Percentiles rank a stretch among this genome's conserved stretches.
phyloP scores from a whole-genome alignment of 495 filamentous ascomycete genomes.

The Durotheca rogersii region DNA sequence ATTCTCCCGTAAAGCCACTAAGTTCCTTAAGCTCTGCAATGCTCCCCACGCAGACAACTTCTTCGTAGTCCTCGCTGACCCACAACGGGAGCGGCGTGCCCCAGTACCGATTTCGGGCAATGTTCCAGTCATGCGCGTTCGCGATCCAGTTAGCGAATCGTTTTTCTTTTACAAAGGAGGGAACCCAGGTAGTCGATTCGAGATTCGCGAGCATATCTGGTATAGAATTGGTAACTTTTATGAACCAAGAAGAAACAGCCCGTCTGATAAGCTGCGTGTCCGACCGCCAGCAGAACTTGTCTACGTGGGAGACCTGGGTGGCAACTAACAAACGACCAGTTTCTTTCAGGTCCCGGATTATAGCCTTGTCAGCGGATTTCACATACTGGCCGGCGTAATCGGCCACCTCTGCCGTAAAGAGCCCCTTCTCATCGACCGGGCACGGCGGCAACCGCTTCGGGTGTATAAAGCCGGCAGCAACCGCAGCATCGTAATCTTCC shows the following conservation, averaged over 20 bases:
- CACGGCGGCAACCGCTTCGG: conserved; percentile 80
- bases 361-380: conserved; percentile 90
- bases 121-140: conserved; percentile 97
- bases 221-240: conserved; percentile 81
- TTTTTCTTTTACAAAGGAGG: conserved; percentile 86
- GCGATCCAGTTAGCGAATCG: conserved; percentile 81
- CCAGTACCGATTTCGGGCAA: conserved; percentile 95
- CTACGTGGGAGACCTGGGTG: conserved; percentile 88
- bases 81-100: conserved; percentile 93
- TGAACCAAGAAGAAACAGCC: conserved; percentile 94
- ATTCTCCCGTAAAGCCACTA: conserved; percentile 79
- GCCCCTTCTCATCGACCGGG: conserved; percentile 80
- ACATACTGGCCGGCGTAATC: conserved; percentile 91
- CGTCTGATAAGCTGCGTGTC: conserved; percentile 95
- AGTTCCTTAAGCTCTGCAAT: conserved; percentile 82
- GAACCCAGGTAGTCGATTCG: conserved; percentile 91
- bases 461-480: conserved; percentile 74
- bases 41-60: conserved; percentile 85
- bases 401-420: conserved; percentile 75
- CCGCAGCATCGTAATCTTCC: conserved; percentile 88
- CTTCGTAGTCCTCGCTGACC: conserved; percentile 84
- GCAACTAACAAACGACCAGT: conserved; percentile 82
- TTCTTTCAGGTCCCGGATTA: conserved; percentile 87
- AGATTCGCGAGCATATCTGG: conserved; percentile 90
- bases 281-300: conserved; percentile 93